Evolutionary conservation across 2,329 filamentous ascomycete genomes (phyloP), one percentile per base, ranked within the genome.

Genomic region (Moelleriella libera): DNA sequence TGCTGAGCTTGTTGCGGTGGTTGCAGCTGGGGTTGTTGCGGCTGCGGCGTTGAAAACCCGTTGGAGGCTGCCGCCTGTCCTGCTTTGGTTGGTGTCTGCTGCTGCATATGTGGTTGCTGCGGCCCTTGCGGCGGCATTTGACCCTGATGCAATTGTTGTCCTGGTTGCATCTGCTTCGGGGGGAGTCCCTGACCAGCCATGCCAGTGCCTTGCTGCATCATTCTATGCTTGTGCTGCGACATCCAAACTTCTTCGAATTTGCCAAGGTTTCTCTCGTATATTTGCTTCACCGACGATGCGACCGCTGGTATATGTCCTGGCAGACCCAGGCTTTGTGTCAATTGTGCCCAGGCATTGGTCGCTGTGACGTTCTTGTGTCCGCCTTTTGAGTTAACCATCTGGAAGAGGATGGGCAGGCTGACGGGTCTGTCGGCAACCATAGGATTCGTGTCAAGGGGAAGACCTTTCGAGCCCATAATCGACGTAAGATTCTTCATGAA

Each of bases 391-490:
- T 67, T 63, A 2, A 95, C 85, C 0, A 78, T 71, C 51, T 83
- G 78, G 62, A 94, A 97, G 3, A 97, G 70, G 51, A 82, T 76
- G 58, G 87, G 77, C 10, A 96, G 66, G 55, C 83, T 83, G 39
- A 97, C 71, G 0, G 76, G 76, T 9, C 86, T 80, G 47, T 88
- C 85, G 47, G 78, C 82, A 29, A 94, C 76, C 28, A 78, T 68
- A 0, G 89, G 89, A 51, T 81, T 83, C 1, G 76, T 68, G 44
- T 95, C 88, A 45, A 97, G 72, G 0, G 80, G 82, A 14, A 87
- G 69, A 32, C 82, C 79, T 50, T 84, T 81, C 44, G 79, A 74
- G 50, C 76, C 76, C 82, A 94, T 94, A 53, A 94, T 85, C n/a
- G 74, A 68, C 21, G 78, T 75, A 6, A 97, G 69, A 40, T 82